Evolutionary conservation across 1,284 basidiomycete species (phyloP).

Genomic region (Cerioporus squamosus): DNA sequence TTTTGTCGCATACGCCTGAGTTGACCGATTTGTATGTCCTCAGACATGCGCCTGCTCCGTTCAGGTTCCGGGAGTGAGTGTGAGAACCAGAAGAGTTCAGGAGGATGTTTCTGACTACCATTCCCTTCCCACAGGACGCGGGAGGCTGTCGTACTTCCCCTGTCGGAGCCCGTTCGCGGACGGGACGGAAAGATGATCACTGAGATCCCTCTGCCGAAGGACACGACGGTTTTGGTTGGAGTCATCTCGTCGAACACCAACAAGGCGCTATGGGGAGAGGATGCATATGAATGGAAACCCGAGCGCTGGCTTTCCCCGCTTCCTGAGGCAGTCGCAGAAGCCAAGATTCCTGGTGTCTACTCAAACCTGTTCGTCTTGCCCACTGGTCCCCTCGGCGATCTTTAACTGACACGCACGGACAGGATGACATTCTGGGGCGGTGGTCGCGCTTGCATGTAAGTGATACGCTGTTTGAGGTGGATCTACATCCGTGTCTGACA

Average conservation of each 20-base stretch:
- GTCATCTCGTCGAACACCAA: conserved; percentile 15
- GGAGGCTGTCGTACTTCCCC: conserved; percentile 18
- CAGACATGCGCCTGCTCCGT: conserved; percentile 19
- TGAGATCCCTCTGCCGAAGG: conserved; percentile 16
- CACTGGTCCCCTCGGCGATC: not conserved
- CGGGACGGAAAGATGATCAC: conserved; percentile 14
- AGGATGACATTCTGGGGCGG: conserved; percentile 40
- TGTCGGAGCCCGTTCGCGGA: conserved; percentile 16
- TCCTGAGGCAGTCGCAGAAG: conserved; percentile 11
- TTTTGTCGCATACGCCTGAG: not conserved
- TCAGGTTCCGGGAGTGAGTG: conserved; percentile 18
- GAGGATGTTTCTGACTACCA: not conserved
- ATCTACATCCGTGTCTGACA: not conserved
- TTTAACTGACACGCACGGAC: conserved; percentile 15
- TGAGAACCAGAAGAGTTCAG: not conserved
- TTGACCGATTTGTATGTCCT: no score
- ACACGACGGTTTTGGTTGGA: conserved; percentile 16
- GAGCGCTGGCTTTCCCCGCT: conserved; percentile 20
- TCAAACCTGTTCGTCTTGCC: conserved; percentile 8
- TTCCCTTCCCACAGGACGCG: conserved; percentile 2
- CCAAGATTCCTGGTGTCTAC: conserved; percentile 19
- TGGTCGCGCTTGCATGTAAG: conserved; percentile 36
- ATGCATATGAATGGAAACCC: conserved; percentile 20
- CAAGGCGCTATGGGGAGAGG: conserved; percentile 17
- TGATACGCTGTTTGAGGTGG: not conserved